These are phyloP conservation scores for Phaeodactylum tricornutum DNA, from an alignment of 108 stramenopile species.

Conservation along the genomic window DNA sequence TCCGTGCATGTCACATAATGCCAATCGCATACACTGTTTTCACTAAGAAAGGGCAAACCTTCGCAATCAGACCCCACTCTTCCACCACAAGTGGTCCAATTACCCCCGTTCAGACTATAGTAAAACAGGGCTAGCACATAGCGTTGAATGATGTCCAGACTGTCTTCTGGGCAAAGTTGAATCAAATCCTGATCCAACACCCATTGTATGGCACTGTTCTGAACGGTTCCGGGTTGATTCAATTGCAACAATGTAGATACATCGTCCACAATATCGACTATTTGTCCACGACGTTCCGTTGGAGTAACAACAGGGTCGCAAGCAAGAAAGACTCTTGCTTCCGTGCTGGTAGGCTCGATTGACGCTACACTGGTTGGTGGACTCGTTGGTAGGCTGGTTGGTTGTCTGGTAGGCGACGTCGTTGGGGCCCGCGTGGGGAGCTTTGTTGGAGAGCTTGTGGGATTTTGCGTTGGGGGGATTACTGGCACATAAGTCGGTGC, in stretches of 20 bases:
- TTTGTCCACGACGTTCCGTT: background rate
- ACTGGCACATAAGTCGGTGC: slow-evolving; percentile 3
- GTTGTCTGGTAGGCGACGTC: slow-evolving; percentile 3
- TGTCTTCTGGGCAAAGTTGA: slow-evolving; percentile 37
- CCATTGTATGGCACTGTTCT: slow-evolving; percentile 47
- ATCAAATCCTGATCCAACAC: slow-evolving; percentile 30
- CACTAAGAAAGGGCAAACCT: background rate
- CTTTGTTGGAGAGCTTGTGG: slow-evolving; percentile 4
- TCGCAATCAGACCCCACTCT: no score
- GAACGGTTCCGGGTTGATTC: slow-evolving; percentile 17
- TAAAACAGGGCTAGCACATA: slow-evolving; percentile 33
- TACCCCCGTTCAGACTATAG: slow-evolving; percentile 29
- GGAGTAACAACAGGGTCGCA: background rate
- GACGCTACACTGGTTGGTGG: no score
- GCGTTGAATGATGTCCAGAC: slow-evolving; percentile 23
- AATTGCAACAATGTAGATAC: background rate
- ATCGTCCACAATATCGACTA: background rate
- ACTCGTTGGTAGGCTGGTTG: background rate
- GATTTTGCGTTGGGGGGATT: slow-evolving; percentile 4
- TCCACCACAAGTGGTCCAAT: slow-evolving; percentile 26
- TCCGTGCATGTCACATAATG: slow-evolving; percentile 1
- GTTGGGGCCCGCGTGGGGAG: slow-evolving; percentile 1
- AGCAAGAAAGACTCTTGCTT: background rate
- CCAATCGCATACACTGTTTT: background rate
- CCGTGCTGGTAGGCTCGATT: no score